These are phyloP conservation scores for Sordariomycetes sp. DNA, from an alignment of 2,329 filamentous ascomycete genomes.

Conservation along the genomic window DNA sequence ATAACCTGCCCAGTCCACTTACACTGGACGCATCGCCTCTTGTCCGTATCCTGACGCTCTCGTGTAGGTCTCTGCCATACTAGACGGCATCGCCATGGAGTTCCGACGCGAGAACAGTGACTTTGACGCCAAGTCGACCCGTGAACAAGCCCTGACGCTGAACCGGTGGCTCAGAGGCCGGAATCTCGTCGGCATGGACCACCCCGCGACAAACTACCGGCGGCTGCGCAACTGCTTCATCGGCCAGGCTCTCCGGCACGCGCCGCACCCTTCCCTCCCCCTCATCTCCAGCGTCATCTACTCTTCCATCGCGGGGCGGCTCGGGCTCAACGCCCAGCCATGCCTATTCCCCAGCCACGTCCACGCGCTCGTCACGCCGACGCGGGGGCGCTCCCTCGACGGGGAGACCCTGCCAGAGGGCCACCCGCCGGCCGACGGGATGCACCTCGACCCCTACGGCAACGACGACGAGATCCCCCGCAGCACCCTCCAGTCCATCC, in stretches of 20 bases:
- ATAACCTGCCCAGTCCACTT: constrained; percentile 3
- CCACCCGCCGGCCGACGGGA: constrained; percentile 19
- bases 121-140: constrained; percentile 43
- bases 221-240: constrained; percentile 80
- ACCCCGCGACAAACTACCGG: constrained; percentile 55
- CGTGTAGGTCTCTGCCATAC: constrained; percentile 40
- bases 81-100: constrained; percentile 48
- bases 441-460: constrained; percentile 78
- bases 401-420: background rate
- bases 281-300: constrained; percentile 81
- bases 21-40: constrained; percentile 6
- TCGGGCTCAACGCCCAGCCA: constrained; percentile 65
- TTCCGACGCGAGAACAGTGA: constrained; percentile 39
- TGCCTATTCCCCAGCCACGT: constrained; percentile 79
- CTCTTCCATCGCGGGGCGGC: constrained; percentile 59
- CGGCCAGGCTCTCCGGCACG: constrained; percentile 61
- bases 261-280: constrained; percentile 67
- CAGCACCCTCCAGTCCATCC: constrained; percentile 40
- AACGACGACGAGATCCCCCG: constrained; percentile 53
- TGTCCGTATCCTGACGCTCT: constrained; percentile 4
- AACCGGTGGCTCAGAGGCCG: constrained; percentile 55
- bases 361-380: constrained; percentile 61
- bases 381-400: constrained; percentile 46
- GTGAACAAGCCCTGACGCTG: constrained; percentile 54
- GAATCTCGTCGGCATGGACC: constrained; percentile 57